phyloP scores from a whole-genome alignment of 1,139 yeast genomes.

The Pichia sp. region DNA sequence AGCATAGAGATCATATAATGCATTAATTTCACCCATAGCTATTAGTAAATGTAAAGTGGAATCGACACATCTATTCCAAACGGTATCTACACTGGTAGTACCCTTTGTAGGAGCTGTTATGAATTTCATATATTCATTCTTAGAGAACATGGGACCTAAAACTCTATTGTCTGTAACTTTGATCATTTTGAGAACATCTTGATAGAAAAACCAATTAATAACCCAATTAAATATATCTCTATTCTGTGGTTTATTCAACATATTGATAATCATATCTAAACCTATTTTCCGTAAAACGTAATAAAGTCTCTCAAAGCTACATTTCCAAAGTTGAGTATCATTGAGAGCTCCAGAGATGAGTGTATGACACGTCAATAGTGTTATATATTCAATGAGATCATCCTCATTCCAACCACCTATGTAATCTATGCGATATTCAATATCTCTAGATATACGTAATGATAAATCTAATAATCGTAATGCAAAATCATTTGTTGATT shows the following conservation, averaged over 20 bases:
- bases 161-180: constrained; percentile 17
- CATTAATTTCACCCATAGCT: constrained; percentile 19
- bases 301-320: constrained; percentile 15
- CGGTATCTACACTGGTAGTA: neutral
- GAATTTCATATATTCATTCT: constrained; percentile 14
- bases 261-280: constrained; percentile 8
- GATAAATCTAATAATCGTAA: constrained; percentile 11
- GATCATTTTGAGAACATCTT: constrained; percentile 18
- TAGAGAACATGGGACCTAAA: constrained; percentile 19
- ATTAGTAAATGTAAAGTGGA: too few species aligned
- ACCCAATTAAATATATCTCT: constrained; percentile 12
- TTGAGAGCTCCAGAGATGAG: constrained; percentile 16
- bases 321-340: constrained; percentile 16
- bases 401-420: constrained; percentile 3
- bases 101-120: neutral
- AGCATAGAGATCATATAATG: constrained; percentile 17
- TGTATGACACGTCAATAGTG: constrained; percentile 14
- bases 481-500: constrained; percentile 3
- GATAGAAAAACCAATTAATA: constrained; percentile 19
- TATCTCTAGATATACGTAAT: constrained; percentile 4
- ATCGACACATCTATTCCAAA: too few species aligned
- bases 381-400: constrained; percentile 12
- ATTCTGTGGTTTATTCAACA: constrained; percentile 6
- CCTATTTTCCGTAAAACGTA: constrained; percentile 12
- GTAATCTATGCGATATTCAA: constrained; percentile 8